Percentiles rank a stretch among this genome's conserved stretches.
Evolutionary conservation across 768 basidiomycete genomes (phyloP).

Genomic region (Scleroderma citrinum): DNA sequence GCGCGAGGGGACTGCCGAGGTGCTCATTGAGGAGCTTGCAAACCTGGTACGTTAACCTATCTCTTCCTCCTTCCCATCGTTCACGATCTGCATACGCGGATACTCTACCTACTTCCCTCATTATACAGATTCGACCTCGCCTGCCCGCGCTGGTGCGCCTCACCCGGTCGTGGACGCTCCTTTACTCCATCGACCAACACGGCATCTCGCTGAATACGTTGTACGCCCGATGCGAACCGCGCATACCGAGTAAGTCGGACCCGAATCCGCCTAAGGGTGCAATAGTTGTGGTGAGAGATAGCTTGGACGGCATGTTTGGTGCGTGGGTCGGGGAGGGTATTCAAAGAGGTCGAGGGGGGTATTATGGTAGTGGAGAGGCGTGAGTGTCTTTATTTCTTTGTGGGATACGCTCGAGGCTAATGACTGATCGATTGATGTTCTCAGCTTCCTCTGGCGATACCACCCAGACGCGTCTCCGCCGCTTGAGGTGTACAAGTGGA

Average conservation of each 20-base stretch:
- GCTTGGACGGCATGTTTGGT: slow-evolving; percentile 65
- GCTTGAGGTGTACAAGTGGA: slow-evolving; percentile 71
- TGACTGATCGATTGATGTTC: too few species aligned
- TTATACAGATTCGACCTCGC: slow-evolving; percentile 55
- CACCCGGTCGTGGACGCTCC: slow-evolving; percentile 25
- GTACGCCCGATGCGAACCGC: slow-evolving; percentile 56
- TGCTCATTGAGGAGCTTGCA: slow-evolving; percentile 51
- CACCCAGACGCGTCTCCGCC: slow-evolving; percentile 27
- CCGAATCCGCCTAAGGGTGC: slow-evolving; percentile 35
- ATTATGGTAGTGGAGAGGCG: slow-evolving; percentile 91
- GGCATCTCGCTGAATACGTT: slow-evolving; percentile 90
- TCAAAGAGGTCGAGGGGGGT: slow-evolving; percentile 58
- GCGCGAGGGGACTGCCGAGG: slow-evolving; percentile 44
- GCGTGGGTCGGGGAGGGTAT: slow-evolving; percentile 73
- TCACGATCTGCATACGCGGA: background rate
- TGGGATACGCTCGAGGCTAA: background rate
- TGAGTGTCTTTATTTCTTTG: slow-evolving; percentile 22
- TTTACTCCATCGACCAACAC: slow-evolving; percentile 61
- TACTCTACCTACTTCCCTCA: background rate
- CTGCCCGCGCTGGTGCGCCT: slow-evolving; percentile 73
- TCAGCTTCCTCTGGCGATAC: slow-evolving; percentile 75
- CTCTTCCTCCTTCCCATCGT: slow-evolving; percentile 2
- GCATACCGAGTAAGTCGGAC: slow-evolving; percentile 18
- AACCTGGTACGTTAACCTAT: slow-evolving; percentile 42
- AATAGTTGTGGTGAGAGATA: slow-evolving; percentile 63